Percentiles rank a stretch among this genome's conserved stretches.
These are phyloP conservation scores for Populus euphratica DNA, from an alignment of 345 rosid genomes.

Conservation along the genomic window DNA sequence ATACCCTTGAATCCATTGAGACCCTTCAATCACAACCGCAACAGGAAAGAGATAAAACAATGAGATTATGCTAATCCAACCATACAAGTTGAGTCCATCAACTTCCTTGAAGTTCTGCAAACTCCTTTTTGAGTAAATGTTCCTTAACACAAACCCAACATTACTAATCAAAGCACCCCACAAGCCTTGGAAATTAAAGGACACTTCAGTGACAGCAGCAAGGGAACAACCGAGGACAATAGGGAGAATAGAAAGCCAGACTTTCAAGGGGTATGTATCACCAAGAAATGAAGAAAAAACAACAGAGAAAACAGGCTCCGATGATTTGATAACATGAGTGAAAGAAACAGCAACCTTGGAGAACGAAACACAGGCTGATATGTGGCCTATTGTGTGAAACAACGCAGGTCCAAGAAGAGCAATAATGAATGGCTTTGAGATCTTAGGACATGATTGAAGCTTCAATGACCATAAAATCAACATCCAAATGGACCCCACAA, in stretches of 20 bases:
- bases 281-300: conserved; percentile 86
- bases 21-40: conserved; percentile 78
- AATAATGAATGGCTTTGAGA: conserved; percentile 71
- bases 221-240: conserved; percentile 92
- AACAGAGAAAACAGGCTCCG: conserved; percentile 96
- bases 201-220: conserved; percentile 92
- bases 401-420: conserved; percentile 96
- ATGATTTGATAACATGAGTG: conserved; percentile 95
- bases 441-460: conserved; percentile 75
- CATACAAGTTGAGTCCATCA: conserved; percentile 81
- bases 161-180: conserved; percentile 96
- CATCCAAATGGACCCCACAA: conserved; percentile 94
- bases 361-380: conserved; percentile 95
- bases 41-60: conserved; percentile 75
- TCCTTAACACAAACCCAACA: conserved; percentile 81
- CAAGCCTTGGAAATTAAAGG: conserved; percentile 75
- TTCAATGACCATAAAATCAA: conserved; percentile 69
- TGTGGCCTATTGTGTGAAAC: conserved; percentile 94
- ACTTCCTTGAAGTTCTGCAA: conserved; percentile 81
- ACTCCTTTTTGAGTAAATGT: conserved; percentile 82
- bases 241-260: conserved; percentile 90
- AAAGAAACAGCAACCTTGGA: conserved; percentile 97
- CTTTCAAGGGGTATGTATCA: conserved; percentile 71
- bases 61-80: conserved; percentile 75
- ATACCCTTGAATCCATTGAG: conserved; percentile 87